Evolutionary conservation across 2,329 filamentous ascomycete genomes (phyloP).

Genomic region (Thielaviopsis populi): DNA sequence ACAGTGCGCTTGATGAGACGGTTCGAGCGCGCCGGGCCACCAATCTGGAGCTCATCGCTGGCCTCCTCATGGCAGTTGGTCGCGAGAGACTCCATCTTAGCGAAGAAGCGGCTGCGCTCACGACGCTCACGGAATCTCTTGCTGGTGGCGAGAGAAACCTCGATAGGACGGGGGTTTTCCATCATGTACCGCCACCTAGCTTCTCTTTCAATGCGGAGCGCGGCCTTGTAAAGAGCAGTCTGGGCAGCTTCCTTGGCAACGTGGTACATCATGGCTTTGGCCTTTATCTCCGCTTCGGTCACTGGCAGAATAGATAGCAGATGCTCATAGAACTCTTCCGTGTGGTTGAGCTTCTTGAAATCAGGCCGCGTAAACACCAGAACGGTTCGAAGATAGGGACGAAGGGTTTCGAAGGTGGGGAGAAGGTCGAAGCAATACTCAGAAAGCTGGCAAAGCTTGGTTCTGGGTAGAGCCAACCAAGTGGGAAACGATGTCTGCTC

Average conservation of each 20-base stretch:
- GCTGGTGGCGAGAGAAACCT: background rate
- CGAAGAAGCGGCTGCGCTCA: background rate
- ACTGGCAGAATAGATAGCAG: background rate
- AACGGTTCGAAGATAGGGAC: background rate
- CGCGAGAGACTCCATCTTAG: background rate
- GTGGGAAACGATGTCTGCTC: background rate
- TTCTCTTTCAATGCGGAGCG: background rate
- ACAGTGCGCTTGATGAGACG: background rate
- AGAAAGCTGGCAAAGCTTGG: background rate
- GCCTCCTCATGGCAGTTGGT: background rate
- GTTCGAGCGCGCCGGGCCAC: background rate
- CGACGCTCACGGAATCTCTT: background rate
- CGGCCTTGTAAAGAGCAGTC: background rate
- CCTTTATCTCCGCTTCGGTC: background rate
- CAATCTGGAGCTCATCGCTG: background rate
- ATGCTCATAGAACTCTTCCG: background rate
- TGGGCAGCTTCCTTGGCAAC: background rate
- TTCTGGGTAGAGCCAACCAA: background rate
- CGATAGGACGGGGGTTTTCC: background rate
- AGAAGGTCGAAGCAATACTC: background rate
- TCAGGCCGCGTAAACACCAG: background rate
- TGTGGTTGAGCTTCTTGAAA: background rate
- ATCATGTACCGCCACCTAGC: background rate
- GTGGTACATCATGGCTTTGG: background rate
- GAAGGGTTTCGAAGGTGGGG: background rate